These are phyloP conservation scores for Candida pseudoviswanathii DNA, from an alignment of 1,139 yeast species.

Conservation along the genomic window DNA sequence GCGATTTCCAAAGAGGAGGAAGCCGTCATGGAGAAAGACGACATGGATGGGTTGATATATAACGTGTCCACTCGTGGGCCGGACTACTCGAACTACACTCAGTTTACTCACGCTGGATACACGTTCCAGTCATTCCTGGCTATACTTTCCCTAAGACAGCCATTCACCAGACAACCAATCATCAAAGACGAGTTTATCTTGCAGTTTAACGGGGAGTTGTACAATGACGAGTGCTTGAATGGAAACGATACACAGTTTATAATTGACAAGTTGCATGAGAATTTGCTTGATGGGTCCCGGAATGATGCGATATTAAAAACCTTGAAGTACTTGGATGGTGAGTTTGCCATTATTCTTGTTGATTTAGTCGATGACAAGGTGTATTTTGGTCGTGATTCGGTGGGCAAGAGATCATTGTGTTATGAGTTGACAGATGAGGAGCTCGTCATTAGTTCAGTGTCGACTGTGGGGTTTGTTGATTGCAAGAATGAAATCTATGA, in stretches of 20 bases:
- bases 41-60: conserved; percentile 31
- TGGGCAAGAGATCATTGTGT: conserved; percentile 80
- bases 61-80: conserved; percentile 58
- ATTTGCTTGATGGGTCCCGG: conserved; percentile 14
- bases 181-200: conserved; percentile 30
- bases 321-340: conserved; percentile 64
- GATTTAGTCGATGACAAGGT: conserved; percentile 40
- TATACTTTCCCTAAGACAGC: conserved; percentile 75
- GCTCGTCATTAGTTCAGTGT: conserved; percentile 51
- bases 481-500: conserved; percentile 56
- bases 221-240: conserved; percentile 53
- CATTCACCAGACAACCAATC: conserved; percentile 73
- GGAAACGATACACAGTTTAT: conserved; percentile 39
- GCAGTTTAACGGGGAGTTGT: conserved; percentile 90
- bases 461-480: conserved; percentile 43
- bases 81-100: conserved; percentile 34
- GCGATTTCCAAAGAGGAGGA: conserved; percentile 18
- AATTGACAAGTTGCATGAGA: conserved; percentile 21
- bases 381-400: conserved; percentile 80
- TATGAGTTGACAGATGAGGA: conserved; percentile 35
- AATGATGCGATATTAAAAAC: conserved; percentile 32
- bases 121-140: conserved; percentile 56
- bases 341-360: conserved; percentile 67
- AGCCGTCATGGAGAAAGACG: conserved; percentile 5
- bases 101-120: conserved; percentile 16